Evolutionary conservation across 495 filamentous ascomycete genomes (phyloP), one percentile per base, ranked within the genome.

Genomic region (Penicillium samsonianum): DNA sequence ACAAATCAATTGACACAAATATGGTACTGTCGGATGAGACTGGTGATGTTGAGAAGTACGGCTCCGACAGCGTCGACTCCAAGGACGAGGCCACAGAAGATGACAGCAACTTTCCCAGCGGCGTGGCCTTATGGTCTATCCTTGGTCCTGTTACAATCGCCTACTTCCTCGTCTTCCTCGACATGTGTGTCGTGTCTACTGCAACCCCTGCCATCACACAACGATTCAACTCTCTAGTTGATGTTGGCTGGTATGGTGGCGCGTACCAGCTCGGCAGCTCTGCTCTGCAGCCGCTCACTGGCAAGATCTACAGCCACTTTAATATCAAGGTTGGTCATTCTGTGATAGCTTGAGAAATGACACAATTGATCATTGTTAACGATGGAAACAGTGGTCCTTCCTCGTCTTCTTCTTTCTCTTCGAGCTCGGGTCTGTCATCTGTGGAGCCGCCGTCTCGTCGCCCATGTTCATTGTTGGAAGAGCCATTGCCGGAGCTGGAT

Each of bases 381-480:
- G 10, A 11, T 31, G 10, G 10, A 12, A 31, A 31, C 30, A 44
- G 41, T 44, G 43, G 53, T 60, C 70, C 6, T 83, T 76, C 23
- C 47, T 58, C 1, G 37, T 20, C 2, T 38, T 49, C 59, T 16
- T 63, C 3, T 25, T 62, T 8, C 9, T 87, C 28, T 95, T 96
- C 69, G 91, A 92, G 59, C 31, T 90, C 20, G 86, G 85, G 19
- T 87, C 83, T 40, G 69, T 87, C 30, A 73, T 95, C 48, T 94
- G 90, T 67, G 91, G 82, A 42, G 83, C 82, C 1, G 87, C 91
- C 3, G 84, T 87, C 0, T 86, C 72, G 33, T 91, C 87, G 7
- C 71, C 78, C 2, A 83, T 82, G 23, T 78, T 96, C 28, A 93
- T 95, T 60, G 67, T 91, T 55, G 91, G 91, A 5, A 83, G 91